These are phyloP conservation scores for Hypoxylon intermedium DNA, from an alignment of 495 filamentous ascomycete species.

Conservation along the genomic window DNA sequence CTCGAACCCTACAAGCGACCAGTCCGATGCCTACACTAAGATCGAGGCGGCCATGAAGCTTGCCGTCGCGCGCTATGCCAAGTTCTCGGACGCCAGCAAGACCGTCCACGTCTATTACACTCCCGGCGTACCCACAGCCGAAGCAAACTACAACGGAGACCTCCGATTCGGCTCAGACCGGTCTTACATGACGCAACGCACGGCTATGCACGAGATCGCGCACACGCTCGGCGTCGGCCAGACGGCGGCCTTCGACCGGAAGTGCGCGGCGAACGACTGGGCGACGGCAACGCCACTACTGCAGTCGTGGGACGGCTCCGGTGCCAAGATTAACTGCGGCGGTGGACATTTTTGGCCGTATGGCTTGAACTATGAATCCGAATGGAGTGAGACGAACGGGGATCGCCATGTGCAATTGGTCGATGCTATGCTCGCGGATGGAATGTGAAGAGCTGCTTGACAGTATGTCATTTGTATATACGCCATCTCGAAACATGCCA, in stretches of 20 bases:
- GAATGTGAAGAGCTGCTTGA: slow-evolving; percentile 8
- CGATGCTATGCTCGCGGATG: slow-evolving; percentile 47
- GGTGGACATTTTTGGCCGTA: slow-evolving; percentile 55
- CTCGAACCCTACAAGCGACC: slow-evolving; percentile 46
- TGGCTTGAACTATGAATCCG: slow-evolving; percentile 52
- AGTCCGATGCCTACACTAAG: slow-evolving; percentile 47
- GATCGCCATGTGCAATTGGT: slow-evolving; percentile 48
- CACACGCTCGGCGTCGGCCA: slow-evolving; percentile 54
- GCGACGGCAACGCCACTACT: slow-evolving; percentile 47
- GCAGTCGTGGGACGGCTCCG: slow-evolving; percentile 45
- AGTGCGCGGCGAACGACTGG: slow-evolving; percentile 49
- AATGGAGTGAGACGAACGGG: slow-evolving; percentile 51
- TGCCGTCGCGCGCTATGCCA: slow-evolving; percentile 48
- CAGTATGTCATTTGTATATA: too few relatives aligned
- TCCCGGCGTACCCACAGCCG: slow-evolving; percentile 50
- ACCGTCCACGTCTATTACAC: slow-evolving; percentile 46
- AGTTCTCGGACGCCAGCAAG: slow-evolving; percentile 44
- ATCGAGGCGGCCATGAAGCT: slow-evolving; percentile 49
- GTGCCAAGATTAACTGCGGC: slow-evolving; percentile 53
- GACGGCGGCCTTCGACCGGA: slow-evolving; percentile 46
- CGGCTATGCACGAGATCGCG: slow-evolving; percentile 54
- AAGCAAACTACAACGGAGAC: slow-evolving; percentile 53
- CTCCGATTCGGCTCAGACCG: slow-evolving; percentile 53
- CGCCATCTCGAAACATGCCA: too few relatives aligned
- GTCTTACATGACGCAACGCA: slow-evolving; percentile 55